A percentile compares a stretch with the other conserved stretches of the same genome.
phyloP scores from a whole-genome alignment of 139 green algal genomes.

The Chlamydomonas sp. region DNA sequence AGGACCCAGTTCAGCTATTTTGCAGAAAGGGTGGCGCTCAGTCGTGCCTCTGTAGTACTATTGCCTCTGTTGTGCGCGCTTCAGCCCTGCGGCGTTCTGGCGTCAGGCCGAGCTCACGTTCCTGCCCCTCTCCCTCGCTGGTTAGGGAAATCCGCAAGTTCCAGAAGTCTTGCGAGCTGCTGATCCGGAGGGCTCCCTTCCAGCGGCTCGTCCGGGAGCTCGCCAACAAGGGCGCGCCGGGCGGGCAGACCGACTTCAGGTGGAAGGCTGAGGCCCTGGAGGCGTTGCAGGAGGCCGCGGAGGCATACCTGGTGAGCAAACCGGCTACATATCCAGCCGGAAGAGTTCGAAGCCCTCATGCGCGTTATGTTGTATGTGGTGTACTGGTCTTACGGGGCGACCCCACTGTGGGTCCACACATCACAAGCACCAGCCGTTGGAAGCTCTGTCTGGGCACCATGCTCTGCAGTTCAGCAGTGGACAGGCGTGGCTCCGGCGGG shows the following conservation, averaged over 20 bases:
- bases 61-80: no score
- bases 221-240: conserved; percentile 66
- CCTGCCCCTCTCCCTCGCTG: no score
- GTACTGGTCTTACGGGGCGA: no score
- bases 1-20: no score
- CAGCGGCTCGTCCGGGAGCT: conserved; percentile 71
- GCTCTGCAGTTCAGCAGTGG: not conserved
- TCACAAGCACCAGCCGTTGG: not conserved
- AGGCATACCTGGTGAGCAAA: conserved; percentile 92
- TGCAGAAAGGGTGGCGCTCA: no score
- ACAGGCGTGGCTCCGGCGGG: not conserved
- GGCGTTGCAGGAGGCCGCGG: conserved; percentile 94
- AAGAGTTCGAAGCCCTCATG: not conserved
- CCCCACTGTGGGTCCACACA: not conserved
- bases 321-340: not conserved
- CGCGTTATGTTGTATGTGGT: not conserved
- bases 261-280: conserved; percentile 81
- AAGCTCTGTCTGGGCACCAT: not conserved
- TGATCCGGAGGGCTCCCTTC: conserved; percentile 96
- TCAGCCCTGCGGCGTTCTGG: no score
- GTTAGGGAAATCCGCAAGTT: conserved; percentile 96
- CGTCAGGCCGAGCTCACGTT: no score
- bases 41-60: no score
- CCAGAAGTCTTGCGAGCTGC: conserved; percentile 92
- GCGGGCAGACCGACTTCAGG: conserved; percentile 91